Evolutionary conservation across 1,284 basidiomycete genomes (phyloP).

Genomic region (Ceratobasidium sp.): DNA sequence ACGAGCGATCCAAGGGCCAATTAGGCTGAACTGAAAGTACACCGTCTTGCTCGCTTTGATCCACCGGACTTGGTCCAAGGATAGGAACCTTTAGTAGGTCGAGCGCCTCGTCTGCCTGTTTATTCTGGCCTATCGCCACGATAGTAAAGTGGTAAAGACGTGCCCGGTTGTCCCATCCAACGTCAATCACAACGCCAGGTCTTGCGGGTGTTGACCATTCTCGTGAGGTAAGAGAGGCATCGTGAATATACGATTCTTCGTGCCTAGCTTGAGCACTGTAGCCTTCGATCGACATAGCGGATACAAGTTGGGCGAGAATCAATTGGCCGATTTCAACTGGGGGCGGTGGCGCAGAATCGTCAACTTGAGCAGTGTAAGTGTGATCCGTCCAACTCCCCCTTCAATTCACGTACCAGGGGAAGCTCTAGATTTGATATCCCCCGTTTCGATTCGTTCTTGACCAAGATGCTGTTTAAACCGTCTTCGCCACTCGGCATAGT

Average conservation of each 20-base stretch:
- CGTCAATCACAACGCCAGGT: neutral
- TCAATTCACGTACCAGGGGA: too few species aligned
- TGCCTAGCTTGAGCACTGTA: conserved; percentile 1
- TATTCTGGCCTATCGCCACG: neutral
- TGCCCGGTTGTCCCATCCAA: neutral
- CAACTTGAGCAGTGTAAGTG: neutral
- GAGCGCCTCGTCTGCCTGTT: neutral
- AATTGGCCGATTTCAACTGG: neutral
- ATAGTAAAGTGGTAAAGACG: neutral
- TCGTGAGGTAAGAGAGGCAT: neutral
- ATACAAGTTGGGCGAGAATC: neutral
- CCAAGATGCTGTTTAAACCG: neutral
- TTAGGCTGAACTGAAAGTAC: neutral
- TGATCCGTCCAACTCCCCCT: too few species aligned
- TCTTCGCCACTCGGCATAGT: conserved; percentile 55
- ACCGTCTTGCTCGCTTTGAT: neutral
- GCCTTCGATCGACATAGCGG: neutral
- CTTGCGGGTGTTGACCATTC: neutral
- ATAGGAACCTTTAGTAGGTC: neutral
- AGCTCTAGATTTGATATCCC: too few species aligned
- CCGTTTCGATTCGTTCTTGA: too few species aligned
- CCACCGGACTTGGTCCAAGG: neutral
- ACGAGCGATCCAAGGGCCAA: neutral
- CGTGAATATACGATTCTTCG: neutral
- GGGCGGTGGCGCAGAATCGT: neutral